Percentiles rank a stretch among this genome's conserved stretches.
Conservation (phyloP, 2,329 filamentous ascomycete species). For the Beauveria varroae region DNA sequence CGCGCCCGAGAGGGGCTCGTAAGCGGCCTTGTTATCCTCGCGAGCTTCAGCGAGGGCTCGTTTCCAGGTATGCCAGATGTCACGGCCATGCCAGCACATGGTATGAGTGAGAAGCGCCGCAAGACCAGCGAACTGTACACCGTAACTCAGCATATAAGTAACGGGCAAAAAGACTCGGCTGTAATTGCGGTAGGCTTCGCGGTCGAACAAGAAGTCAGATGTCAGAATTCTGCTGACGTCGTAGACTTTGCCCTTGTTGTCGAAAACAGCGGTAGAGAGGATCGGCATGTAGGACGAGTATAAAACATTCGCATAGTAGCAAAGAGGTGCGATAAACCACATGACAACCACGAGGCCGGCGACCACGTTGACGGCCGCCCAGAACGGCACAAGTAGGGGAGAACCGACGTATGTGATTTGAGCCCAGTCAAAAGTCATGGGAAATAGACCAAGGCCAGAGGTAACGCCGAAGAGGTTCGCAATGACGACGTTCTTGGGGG, state of each 20-base stretch:
- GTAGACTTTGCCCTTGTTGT: conserved; percentile 74
- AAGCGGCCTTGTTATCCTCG: conserved; percentile 40
- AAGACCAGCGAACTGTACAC: conserved; percentile 76
- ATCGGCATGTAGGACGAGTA: conserved; percentile 84
- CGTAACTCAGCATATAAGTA: conserved; percentile 81
- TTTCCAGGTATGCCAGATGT: conserved; percentile 72
- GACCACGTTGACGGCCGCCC: conserved; percentile 79
- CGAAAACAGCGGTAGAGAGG: conserved; percentile 75
- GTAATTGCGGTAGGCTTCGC: conserved; percentile 69
- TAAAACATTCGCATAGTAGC: conserved; percentile 74
- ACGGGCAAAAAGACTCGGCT: conserved; percentile 80
- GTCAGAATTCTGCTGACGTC: conserved; percentile 76
- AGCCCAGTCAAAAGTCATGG: conserved; percentile 85
- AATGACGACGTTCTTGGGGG: conserved; percentile 76
- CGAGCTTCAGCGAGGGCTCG: conserved; percentile 58
- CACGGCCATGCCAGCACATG: conserved; percentile 73
- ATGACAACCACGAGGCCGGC: conserved; percentile 74
- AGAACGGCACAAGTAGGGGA: conserved; percentile 74
- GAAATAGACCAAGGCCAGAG: conserved; percentile 78
- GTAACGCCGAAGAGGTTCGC: conserved; percentile 80
- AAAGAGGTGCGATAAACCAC: conserved; percentile 74
- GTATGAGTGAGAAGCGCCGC: conserved; percentile 76
- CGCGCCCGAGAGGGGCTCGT: conserved; percentile 41
- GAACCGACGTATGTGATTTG: conserved; percentile 86
- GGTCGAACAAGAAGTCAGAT: conserved; percentile 68